Percentiles rank a stretch among this genome's conserved stretches.
Evolutionary conservation across 1,284 basidiomycete genomes (phyloP).

Genomic region (Mycosarcoma maydis): DNA sequence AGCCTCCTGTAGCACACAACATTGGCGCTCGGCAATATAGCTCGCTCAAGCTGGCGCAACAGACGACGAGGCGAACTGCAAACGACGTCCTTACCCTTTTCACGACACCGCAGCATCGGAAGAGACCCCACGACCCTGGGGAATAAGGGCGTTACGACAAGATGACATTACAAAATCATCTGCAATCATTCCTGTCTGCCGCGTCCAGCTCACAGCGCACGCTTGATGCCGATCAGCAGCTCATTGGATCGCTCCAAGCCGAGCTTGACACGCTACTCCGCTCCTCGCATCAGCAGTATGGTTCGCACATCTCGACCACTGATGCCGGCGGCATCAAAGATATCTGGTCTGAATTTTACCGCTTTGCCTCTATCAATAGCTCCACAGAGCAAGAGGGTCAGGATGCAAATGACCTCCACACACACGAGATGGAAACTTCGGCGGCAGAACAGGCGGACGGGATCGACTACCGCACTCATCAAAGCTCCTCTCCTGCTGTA

Average conservation of each 20-base stretch:
- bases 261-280: slow-evolving; percentile 11
- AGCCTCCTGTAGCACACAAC: no score
- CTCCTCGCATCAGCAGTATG: slow-evolving; percentile 9
- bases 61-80: no score
- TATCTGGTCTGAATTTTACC: slow-evolving; percentile 34
- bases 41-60: no score
- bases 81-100: no score
- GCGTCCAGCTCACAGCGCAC: slow-evolving; percentile 41
- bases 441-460: slow-evolving; percentile 1
- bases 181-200: slow-evolving; percentile 21
- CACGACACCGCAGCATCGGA: no score
- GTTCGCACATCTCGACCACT: not conserved
- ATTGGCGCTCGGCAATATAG: no score
- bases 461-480: slow-evolving; percentile 2
- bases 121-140: no score
- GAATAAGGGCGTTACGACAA: not conserved
- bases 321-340: not conserved
- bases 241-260: slow-evolving; percentile 33
- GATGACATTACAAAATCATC: slow-evolving; percentile 34
- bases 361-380: slow-evolving; percentile 13
- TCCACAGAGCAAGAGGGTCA: slow-evolving; percentile 13
- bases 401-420: slow-evolving; percentile 21
- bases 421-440: slow-evolving; percentile 20
- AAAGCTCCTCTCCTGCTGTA: slow-evolving; percentile 16
- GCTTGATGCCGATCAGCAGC: slow-evolving; percentile 37